These are phyloP conservation scores for Komagataella ulmi DNA, from an alignment of 805 yeast species.

Conservation along the genomic window DNA sequence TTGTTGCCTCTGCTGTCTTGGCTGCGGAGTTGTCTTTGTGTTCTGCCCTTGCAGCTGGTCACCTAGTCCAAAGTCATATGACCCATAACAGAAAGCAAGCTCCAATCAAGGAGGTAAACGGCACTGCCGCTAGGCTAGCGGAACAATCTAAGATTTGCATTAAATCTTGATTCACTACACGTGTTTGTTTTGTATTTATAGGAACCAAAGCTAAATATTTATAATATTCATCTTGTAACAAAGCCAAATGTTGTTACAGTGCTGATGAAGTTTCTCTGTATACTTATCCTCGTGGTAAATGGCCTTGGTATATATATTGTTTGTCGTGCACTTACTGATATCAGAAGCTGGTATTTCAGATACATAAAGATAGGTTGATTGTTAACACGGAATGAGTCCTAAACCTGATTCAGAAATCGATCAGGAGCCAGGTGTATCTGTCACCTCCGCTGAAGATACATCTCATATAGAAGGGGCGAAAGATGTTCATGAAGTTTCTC, in stretches of 20 bases:
- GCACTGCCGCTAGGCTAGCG: slow-evolving; percentile 23
- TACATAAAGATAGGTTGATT: neutral
- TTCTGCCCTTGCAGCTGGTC: slow-evolving; percentile 97
- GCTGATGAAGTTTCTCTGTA: neutral
- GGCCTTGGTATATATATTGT: too few relatives aligned
- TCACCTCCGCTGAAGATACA: neutral
- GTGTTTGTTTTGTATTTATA: neutral
- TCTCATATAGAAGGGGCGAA: neutral
- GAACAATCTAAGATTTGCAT: slow-evolving; percentile 73
- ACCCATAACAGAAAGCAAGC: slow-evolving; percentile 56
- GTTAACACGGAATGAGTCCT: neutral
- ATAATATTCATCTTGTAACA: neutral
- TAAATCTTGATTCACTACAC: slow-evolving; percentile 26
- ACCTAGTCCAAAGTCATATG: slow-evolving; percentile 96
- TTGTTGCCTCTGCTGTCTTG: slow-evolving; percentile 88
- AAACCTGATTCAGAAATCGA: neutral
- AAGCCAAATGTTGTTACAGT: neutral
- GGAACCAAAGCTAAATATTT: neutral
- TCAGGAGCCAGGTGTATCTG: neutral
- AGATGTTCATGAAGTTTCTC: neutral
- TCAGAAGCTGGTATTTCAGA: neutral
- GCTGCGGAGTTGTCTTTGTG: slow-evolving; percentile 94
- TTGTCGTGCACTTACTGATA: neutral
- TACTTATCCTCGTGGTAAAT: too few relatives aligned
- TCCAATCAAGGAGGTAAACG: slow-evolving; percentile 1